Conservation (phyloP, 768 basidiomycete genomes). For the Lactarius hengduanensis region DNA sequence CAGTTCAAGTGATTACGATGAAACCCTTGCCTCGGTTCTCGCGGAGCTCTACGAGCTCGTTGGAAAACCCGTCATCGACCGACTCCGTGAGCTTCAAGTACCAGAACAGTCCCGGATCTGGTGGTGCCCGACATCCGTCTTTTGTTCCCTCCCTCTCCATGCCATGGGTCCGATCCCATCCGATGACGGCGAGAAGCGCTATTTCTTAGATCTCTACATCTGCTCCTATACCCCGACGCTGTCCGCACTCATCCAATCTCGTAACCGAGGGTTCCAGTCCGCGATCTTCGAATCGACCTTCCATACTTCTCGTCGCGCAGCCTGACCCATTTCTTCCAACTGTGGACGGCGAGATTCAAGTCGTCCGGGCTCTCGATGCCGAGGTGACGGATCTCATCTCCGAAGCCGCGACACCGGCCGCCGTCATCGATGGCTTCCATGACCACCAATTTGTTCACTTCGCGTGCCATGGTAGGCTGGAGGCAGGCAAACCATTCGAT, state of each 20-base stretch:
- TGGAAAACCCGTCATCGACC: no score
- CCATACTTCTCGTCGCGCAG: no score
- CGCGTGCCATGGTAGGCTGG: conserved; percentile 8
- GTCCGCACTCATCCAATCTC: no score
- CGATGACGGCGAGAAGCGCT: not conserved
- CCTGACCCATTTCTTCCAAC: no score
- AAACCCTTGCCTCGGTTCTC: not conserved
- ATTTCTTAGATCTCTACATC: conserved; percentile 15
- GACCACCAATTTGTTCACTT: conserved; percentile 6
- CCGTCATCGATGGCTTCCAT: not conserved
- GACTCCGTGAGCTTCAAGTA: no score
- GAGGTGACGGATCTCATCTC: not conserved
- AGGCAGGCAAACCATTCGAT: not conserved
- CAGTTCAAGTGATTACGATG: not conserved
- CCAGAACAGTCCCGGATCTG: no score
- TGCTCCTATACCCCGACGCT: not conserved
- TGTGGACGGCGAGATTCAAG: not conserved
- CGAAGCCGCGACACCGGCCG: not conserved
- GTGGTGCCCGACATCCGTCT: not conserved
- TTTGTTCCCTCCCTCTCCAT: conserved; percentile 22
- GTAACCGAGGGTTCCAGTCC: no score
- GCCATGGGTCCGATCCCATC: conserved; percentile 17
- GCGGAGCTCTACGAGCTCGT: not conserved
- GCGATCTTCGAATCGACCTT: no score
- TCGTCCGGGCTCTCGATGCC: not conserved